Evolutionary conservation across 2,329 filamentous ascomycete genomes (phyloP), one percentile per base, ranked within the genome.

Genomic region (Xylariaceae sp.): DNA sequence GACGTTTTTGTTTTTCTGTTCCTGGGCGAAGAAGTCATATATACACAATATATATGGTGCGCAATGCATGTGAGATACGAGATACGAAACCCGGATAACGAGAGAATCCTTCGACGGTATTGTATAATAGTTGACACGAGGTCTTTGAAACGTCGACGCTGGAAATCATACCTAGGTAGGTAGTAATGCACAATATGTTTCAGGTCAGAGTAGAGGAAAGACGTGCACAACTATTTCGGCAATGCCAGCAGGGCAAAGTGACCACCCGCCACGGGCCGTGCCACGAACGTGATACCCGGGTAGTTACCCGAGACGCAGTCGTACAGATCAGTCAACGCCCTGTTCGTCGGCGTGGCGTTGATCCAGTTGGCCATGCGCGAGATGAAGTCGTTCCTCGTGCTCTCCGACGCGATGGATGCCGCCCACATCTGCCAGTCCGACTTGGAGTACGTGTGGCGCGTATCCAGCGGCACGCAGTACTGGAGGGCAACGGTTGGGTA

Each of bases 351-450:
- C 1, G 90, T 95, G 70, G 87, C 83, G 66, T 88, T 87, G 68
- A 95, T 79, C 88, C 90, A 96, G 59, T 74, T 77, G 1, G 88
- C 88, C 50, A 93, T 81, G 42, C 83, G 81, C 53, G 83, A 77
- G 55, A 93, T 78, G 66, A 96, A 89, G 71, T 86, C 79, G 9
- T 79, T 74, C 57, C 85, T 80, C 1, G 88, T 88, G 35, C 78
- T 73, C 56, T 78, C 73, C 48, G 80, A 80, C 0, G 89, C 82
- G 9, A 92, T 86, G 8, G 90, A 88, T n/a, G 91, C 91, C 4
- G 85, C 84, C 76, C 92, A 92, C 72, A 94, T 85, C 71, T 92
- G 86, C 91, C 91, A 96, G 76, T 96, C 91, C 0, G 84, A 85
- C 76, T 96, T 96, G 63, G 90, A 89, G 76, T 91, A 93, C 1